Conservation (phyloP, 805 yeast genomes). For the Zygosaccharomyces bisporus region DNA sequence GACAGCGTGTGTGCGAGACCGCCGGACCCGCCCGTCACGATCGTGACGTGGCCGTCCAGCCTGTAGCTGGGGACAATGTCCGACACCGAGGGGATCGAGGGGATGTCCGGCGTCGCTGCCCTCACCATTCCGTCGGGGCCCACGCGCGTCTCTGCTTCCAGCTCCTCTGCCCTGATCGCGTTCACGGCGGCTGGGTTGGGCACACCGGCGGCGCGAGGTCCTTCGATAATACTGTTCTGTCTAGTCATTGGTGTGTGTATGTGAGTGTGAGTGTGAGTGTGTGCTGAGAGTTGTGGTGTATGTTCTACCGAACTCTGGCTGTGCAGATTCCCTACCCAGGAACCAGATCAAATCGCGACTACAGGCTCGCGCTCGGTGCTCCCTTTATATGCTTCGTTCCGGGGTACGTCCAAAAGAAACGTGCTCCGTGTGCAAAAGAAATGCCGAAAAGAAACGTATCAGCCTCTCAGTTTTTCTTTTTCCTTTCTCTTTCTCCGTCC, state of each 20-base stretch:
- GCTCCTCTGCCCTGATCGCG: conserved; percentile 10
- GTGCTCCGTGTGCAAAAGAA: not conserved
- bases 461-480: conserved; percentile 5
- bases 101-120: conserved; percentile 24
- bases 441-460: conserved; percentile 1
- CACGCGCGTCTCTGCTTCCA: conserved; percentile 11
- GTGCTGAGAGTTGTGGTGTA: too few species aligned
- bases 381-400: conserved; percentile 8
- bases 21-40: conserved; percentile 80
- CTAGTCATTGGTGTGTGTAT: conserved; percentile 1
- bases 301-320: too few species aligned
- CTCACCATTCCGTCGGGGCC: conserved; percentile 16
- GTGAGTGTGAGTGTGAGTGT: too few species aligned
- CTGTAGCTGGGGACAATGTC: conserved; percentile 60
- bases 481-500: conserved; percentile 9
- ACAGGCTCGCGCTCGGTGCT: not conserved
- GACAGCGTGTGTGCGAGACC: conserved; percentile 65
- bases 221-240: conserved; percentile 13
- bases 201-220: conserved; percentile 14
- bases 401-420: conserved; percentile 5
- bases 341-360: not conserved
- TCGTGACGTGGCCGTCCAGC: conserved; percentile 65
- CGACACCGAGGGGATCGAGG: conserved; percentile 27
- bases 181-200: conserved; percentile 11
- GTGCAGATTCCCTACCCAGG: too few species aligned